Evolutionary conservation across 768 basidiomycete genomes (phyloP).

Genomic region (Serendipita indica): DNA sequence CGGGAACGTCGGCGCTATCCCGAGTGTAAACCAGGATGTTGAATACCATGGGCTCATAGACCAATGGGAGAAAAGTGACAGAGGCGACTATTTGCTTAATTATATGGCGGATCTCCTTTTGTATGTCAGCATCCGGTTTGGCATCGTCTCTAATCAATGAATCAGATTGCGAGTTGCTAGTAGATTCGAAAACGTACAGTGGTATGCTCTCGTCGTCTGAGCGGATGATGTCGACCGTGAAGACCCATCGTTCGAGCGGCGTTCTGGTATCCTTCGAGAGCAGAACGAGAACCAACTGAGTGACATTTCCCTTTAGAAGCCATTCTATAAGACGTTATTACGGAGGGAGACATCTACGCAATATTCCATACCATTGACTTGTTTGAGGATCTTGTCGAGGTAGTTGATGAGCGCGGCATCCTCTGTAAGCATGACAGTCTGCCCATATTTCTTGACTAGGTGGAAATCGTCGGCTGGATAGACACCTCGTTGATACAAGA

Average conservation of each 20-base stretch:
- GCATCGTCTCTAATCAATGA: conserved; percentile 22
- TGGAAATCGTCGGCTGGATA: conserved; percentile 98
- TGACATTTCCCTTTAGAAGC: conserved; percentile 84
- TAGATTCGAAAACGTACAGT: neutral
- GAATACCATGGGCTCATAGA: conserved; percentile 92
- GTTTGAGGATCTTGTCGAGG: conserved; percentile 81
- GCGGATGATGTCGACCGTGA: conserved; percentile 77
- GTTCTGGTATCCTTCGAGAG: conserved; percentile 87
- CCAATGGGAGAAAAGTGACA: conserved; percentile 90
- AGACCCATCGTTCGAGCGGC: conserved; percentile 94
- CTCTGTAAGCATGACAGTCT: conserved; percentile 87
- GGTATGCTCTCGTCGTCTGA: conserved; percentile 29
- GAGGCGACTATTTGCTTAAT: conserved; percentile 96
- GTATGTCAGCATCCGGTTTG: conserved; percentile 78
- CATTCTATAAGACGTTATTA: conserved; percentile 44
- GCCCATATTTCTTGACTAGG: conserved; percentile 98
- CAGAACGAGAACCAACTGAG: conserved; percentile 88
- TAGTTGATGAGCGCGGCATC: conserved; percentile 90
- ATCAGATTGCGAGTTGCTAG: conserved; percentile 14
- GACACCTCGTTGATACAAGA: conserved; percentile 90
- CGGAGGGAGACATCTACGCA: neutral
- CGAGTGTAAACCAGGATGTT: conserved; percentile 94
- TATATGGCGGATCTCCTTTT: conserved; percentile 93
- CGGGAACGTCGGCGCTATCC: conserved; percentile 82
- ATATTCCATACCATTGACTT: conserved; percentile 66